phyloP scores from a whole-genome alignment of 2,329 filamentous ascomycete genomes.

The Parastagonospora avenae region DNA sequence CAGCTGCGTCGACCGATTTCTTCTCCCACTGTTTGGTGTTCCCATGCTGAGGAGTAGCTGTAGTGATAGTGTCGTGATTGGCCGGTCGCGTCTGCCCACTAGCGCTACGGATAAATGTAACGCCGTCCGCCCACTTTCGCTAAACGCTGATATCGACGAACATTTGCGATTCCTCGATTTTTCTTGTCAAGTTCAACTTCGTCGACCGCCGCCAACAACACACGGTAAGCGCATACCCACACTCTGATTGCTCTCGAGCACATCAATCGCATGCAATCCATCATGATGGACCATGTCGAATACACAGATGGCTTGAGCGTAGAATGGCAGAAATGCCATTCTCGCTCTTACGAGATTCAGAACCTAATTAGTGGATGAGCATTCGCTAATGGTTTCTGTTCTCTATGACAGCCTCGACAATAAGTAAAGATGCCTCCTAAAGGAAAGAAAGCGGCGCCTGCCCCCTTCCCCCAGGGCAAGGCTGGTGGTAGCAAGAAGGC shows the following conservation, averaged over 20 bases:
- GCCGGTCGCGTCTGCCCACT: slow-evolving; percentile 9
- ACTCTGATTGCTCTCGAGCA: slow-evolving; percentile 38
- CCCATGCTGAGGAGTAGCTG: slow-evolving; percentile 1
- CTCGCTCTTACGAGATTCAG: slow-evolving; percentile 47
- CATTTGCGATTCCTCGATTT: slow-evolving; percentile 12
- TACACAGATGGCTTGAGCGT: slow-evolving; percentile 46
- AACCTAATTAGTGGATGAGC: slow-evolving; percentile 70
- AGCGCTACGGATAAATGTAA: slow-evolving; percentile 18
- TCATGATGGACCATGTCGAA: slow-evolving; percentile 35
- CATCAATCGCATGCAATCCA: slow-evolving; percentile 37
- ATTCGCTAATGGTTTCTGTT: slow-evolving; percentile 96
- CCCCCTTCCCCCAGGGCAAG: slow-evolving; percentile 72
- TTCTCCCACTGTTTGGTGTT: neutral
- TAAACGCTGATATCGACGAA: slow-evolving; percentile 15
- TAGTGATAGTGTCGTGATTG: neutral
- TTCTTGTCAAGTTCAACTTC: slow-evolving; percentile 36
- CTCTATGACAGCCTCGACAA: slow-evolving; percentile 98
- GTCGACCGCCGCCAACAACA: slow-evolving; percentile 43
- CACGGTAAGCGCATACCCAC: slow-evolving; percentile 45
- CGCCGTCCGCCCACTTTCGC: slow-evolving; percentile 18
- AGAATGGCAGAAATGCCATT: slow-evolving; percentile 44
- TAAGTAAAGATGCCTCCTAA: slow-evolving; percentile 63
- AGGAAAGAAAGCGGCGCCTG: slow-evolving; percentile 97
- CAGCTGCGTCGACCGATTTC: slow-evolving; percentile 9
- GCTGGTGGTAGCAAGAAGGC: slow-evolving; percentile 85